A percentile compares a stretch with the other conserved stretches of the same genome.
phyloP scores from a whole-genome alignment of 306 rosid species.

The Glycine latifolia region DNA sequence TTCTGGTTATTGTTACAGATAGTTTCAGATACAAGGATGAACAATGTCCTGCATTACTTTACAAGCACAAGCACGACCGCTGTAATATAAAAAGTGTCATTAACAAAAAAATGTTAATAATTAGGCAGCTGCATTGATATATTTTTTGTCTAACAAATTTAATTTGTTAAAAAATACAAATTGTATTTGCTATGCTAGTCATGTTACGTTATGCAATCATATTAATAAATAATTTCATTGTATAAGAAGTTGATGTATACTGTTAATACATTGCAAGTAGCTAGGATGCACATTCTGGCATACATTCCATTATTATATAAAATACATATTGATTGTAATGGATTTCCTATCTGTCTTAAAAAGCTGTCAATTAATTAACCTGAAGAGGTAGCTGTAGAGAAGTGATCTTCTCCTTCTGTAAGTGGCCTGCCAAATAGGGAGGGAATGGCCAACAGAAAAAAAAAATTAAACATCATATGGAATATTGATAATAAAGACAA shows the following conservation, averaged over 20 bases:
- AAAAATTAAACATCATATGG: not conserved
- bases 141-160: not conserved
- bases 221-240: constrained; percentile 1
- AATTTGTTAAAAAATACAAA: not conserved
- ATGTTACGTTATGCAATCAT: not conserved
- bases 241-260: not conserved
- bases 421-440: constrained; percentile 43
- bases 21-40: not conserved
- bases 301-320: not conserved
- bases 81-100: no score
- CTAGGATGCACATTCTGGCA: not conserved
- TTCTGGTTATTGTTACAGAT: not conserved
- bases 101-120: not conserved
- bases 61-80: not conserved
- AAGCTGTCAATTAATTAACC: constrained; percentile 25
- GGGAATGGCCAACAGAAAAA: constrained; percentile 31
- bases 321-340: not conserved
- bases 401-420: constrained; percentile 30
- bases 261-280: not conserved
- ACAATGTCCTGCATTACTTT: not conserved
- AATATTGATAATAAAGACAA: constrained; percentile 41
- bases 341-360: constrained; percentile 36
- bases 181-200: not conserved
- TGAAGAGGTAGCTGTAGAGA: constrained; percentile 35
- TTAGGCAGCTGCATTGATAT: not conserved